Base-by-base conservation (phyloP, 768 basidiomycete species). In the Filobasidium wieringae region DNA sequence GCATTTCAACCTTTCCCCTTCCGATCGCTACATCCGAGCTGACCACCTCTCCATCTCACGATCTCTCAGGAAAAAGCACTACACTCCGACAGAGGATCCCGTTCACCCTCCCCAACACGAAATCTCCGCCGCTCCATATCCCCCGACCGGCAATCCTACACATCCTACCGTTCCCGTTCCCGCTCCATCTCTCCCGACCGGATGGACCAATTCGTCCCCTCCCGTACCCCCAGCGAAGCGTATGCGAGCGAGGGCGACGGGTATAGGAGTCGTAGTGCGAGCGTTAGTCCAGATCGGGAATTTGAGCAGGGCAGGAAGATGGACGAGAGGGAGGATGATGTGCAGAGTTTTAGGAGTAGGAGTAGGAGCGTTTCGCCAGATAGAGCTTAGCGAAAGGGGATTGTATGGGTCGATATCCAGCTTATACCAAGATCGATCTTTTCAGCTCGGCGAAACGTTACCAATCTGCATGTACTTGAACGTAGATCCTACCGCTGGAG, bases 211-310 rank as follows among this genome's bases (percentile, higher is more conserved):
- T 47, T 47, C n/a, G 29, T 47, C 12, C 58, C 58, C 4, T 22
- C 17, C 19, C 40, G 58, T 30, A 59, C 58, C 19, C 58, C 58
- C 11, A 55, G 53, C 29, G 52, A 53, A 49, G 54, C 54, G 22
- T 60, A 60, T 52, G 59, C 53, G 17, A 55, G 47, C 7, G 53
- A 56, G 9, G 59, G 53, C 7, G 54, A 31, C 11, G 54, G 54
- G 17, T 26, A 45, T 45, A 30, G 27, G 37, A 27, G 40, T 43
- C 39, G 52, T 8, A 37, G n/a, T 2, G 15, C 31, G 14, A 53
- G 52, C 27, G 26, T 53, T 27, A 53, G 52, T 53, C 33, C 52
- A 9, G 52, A 53, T 39, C 31, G 52, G 4, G 51, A 51, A 32
- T 31, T 52, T n/a, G 49, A 40, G 11, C 32, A 6, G 8, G 56